phyloP scores from a whole-genome alignment of 208 protist species.

The Crithidia expoeki region DNA sequence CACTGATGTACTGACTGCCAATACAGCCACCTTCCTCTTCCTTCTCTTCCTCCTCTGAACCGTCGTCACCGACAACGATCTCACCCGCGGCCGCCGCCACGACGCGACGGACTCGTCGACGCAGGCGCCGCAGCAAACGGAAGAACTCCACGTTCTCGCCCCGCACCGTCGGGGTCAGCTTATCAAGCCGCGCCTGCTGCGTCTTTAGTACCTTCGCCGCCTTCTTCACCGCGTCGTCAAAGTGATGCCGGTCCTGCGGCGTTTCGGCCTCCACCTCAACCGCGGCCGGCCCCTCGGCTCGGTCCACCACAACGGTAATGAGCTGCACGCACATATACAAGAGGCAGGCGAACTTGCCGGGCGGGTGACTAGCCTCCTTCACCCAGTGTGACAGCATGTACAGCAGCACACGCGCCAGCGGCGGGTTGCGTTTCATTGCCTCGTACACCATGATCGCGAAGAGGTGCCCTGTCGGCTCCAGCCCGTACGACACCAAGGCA shows the following conservation, averaged over 20 bases:
- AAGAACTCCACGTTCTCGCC: conserved; percentile 77
- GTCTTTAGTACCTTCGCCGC: conserved; percentile 53
- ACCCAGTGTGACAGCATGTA: conserved; percentile 88
- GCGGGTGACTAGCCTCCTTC: conserved; percentile 65
- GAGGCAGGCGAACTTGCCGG: conserved; percentile 84
- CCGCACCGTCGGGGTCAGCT: conserved; percentile 51
- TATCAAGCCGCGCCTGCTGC: conserved; percentile 67
- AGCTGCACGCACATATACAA: conserved; percentile 88
- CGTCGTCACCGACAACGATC: conserved; percentile 29
- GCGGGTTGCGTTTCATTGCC: conserved; percentile 85
- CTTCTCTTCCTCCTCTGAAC: conserved; percentile 25
- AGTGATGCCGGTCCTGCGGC: conserved; percentile 65
- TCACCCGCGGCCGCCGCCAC: conserved; percentile 61
- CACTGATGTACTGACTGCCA: background rate
- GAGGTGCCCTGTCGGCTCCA: conserved; percentile 67
- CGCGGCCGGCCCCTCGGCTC: conserved; percentile 47
- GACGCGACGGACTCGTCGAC: conserved; percentile 49
- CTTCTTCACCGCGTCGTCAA: conserved; percentile 71
- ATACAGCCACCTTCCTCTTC: conserved; percentile 8
- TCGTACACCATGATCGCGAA: conserved; percentile 91
- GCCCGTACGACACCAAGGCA: conserved; percentile 57
- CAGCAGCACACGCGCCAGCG: conserved; percentile 80
- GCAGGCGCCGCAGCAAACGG: conserved; percentile 63
- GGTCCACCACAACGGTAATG: conserved; percentile 63
- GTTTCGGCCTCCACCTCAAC: conserved; percentile 81